Evolutionary conservation across 768 basidiomycete species (phyloP).

Genomic region (Pleurotus ostreatus): DNA sequence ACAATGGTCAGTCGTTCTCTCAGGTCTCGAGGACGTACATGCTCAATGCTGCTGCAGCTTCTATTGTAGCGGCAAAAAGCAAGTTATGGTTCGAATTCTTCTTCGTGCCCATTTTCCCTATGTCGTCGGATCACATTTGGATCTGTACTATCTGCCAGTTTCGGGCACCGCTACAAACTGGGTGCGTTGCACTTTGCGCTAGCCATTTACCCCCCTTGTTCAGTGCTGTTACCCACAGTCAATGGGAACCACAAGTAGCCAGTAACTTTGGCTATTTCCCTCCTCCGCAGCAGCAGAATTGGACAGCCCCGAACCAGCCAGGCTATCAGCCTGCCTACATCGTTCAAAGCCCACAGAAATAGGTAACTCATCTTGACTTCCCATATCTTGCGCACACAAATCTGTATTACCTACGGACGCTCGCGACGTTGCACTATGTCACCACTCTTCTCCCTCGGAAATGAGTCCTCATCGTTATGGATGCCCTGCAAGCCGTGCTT

Average conservation of each 20-base stretch:
- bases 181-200: conserved; percentile 29
- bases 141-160: conserved; percentile 71
- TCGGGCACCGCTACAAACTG: conserved; percentile 45
- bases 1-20: conserved; percentile 51
- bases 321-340: conserved; percentile 40
- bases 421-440: conserved; percentile 1
- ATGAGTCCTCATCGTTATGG: background rate
- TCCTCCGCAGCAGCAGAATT: conserved; percentile 20
- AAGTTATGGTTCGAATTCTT: conserved; percentile 76
- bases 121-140: conserved; percentile 62
- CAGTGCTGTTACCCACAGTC: background rate
- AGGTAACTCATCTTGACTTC: conserved; percentile 3
- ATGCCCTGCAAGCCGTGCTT: background rate
- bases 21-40: background rate
- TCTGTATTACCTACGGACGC: conserved; percentile 5
- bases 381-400: background rate
- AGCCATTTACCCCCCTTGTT: background rate
- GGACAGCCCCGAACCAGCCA: conserved; percentile 26
- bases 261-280: conserved; percentile 11
- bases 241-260: background rate
- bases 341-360: conserved; percentile 18
- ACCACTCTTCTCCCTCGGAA: conserved; percentile 5
- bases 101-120: conserved; percentile 67
- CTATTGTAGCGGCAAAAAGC: conserved; percentile 59
- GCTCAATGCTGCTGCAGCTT: conserved; percentile 32